Conservation (phyloP, 108 stramenopile species). For the Fragilariopsis cylindrus region DNA sequence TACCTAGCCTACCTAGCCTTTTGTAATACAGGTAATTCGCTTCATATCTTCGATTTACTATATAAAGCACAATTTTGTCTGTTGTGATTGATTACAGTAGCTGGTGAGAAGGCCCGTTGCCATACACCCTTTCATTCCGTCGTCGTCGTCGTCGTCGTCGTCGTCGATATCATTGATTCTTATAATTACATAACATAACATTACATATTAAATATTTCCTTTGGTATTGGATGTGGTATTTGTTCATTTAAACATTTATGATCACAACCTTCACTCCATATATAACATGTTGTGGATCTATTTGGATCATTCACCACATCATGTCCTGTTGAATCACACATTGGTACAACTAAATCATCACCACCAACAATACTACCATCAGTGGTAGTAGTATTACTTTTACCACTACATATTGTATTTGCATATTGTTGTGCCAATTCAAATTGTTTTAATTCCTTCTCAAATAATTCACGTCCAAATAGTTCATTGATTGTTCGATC, state of each 20-base stretch:
- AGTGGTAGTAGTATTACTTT: neutral
- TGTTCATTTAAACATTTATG: constrained; percentile 19
- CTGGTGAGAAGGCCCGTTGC: no score
- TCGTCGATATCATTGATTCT: no score
- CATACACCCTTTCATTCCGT: no score
- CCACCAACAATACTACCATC: no score
- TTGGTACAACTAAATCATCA: neutral
- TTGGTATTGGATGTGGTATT: constrained; percentile 5
- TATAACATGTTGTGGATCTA: constrained; percentile 24
- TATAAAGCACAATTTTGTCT: no score
- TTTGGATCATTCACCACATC: neutral
- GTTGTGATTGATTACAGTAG: no score
- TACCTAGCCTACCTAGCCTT: no score
- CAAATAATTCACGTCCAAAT: constrained; percentile 38
- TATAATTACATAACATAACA: no score
- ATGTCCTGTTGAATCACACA: constrained; percentile 8
- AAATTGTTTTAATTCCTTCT: constrained; percentile 4
- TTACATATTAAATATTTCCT: neutral
- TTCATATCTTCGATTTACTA: no score
- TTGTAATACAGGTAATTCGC: no score
- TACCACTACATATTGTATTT: neutral
- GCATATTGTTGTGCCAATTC: constrained; percentile 4
- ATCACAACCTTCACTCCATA: constrained; percentile 35
- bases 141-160: no score
- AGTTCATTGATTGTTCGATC: constrained; percentile 49